These are phyloP conservation scores for Syzygium aqueum DNA, from an alignment of 345 rosid genomes.

Conservation along the genomic window DNA sequence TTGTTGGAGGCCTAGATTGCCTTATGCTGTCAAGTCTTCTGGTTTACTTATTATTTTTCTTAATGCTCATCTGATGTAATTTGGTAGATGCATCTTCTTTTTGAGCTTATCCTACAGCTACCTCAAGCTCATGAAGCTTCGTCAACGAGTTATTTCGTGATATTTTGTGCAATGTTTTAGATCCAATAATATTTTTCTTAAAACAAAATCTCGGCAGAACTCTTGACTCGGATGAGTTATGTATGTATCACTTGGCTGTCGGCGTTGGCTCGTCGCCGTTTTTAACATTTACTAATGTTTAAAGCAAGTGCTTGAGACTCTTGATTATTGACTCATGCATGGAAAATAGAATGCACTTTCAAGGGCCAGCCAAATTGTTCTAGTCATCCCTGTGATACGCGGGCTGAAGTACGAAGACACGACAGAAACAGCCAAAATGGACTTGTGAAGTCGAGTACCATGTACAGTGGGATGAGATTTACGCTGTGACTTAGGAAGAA, in stretches of 20 bases:
- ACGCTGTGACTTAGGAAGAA: background rate
- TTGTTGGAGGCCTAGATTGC: background rate
- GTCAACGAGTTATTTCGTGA: background rate
- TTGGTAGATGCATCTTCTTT: background rate
- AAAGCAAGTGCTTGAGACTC: background rate
- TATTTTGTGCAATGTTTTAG: background rate
- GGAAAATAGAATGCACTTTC: background rate
- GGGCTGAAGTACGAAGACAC: background rate
- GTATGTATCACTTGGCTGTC: background rate
- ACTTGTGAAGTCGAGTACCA: background rate
- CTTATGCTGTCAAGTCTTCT: background rate
- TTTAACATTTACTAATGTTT: background rate
- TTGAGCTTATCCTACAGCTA: background rate
- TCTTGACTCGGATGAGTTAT: background rate
- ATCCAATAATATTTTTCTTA: background rate
- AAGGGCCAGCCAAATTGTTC: background rate
- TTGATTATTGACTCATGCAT: background rate
- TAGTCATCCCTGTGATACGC: background rate
- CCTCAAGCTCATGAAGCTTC: background rate
- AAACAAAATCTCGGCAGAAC: background rate
- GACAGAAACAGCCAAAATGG: background rate
- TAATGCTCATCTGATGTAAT: background rate
- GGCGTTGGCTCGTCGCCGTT: background rate
- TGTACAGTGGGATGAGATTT: background rate
- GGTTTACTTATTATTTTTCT: background rate